Conservation (phyloP, 129 eudicot genomes). For the Arctium minus region DNA sequence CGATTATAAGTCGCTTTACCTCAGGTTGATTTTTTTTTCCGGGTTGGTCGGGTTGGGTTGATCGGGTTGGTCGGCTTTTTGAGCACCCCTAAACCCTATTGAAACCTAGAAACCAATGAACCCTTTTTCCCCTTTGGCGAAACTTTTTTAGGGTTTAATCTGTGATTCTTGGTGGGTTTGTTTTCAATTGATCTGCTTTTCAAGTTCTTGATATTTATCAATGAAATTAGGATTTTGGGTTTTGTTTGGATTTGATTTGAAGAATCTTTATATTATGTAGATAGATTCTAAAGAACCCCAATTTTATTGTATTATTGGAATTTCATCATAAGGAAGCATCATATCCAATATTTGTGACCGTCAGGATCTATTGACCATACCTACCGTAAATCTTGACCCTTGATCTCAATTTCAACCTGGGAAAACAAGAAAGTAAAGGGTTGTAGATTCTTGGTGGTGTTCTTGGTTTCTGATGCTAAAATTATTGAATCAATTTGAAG, state of each 20-base stretch:
- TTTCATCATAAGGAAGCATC: conserved; percentile 21
- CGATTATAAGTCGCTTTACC: too few species aligned
- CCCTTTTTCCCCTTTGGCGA: not conserved
- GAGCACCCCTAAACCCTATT: too few species aligned
- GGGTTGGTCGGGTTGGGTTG: too few species aligned
- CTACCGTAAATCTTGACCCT: not conserved
- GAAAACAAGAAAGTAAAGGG: not conserved
- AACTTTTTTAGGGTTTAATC: conserved; percentile 34
- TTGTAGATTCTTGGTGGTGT: too few species aligned
- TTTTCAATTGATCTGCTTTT: conserved; percentile 3
- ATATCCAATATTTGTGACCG: conserved; percentile 29
- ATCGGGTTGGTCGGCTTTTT: too few species aligned
- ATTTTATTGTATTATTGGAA: conserved; percentile 15
- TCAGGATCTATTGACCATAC: conserved; percentile 38
- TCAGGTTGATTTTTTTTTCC: too few species aligned
- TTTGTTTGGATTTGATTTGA: conserved; percentile 1
- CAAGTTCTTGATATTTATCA: conserved; percentile 19
- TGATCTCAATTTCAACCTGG: conserved; percentile 1
- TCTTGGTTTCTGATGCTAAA: too few species aligned
- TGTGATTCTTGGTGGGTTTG: conserved; percentile 43
- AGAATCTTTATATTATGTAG: conserved; percentile 9
- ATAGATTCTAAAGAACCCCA: conserved; percentile 12
- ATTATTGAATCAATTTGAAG: too few species aligned
- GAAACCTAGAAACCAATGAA: too few species aligned
- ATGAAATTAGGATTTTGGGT: conserved; percentile 27